A percentile compares a stretch with the other conserved stretches of the same genome.
These are phyloP conservation scores for Rhizopus arrhizus DNA, from an alignment of 371 early-diverging fungal genomes.

Conservation along the genomic window DNA sequence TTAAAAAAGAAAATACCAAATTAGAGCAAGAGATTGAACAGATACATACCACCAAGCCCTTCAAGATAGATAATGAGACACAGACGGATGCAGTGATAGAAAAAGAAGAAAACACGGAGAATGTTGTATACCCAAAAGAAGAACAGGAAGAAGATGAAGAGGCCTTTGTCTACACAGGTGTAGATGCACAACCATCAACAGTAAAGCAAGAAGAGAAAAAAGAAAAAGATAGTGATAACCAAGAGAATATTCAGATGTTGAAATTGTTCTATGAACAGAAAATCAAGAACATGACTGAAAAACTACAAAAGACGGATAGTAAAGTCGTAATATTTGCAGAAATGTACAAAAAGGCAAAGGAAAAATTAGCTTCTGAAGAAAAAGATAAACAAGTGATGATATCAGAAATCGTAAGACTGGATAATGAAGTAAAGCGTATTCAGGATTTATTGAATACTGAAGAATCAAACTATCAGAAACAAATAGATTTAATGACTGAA, in stretches of 20 bases:
- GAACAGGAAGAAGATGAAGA: conserved; percentile 44
- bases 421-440: conserved; percentile 32
- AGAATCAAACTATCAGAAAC: conserved; percentile 43
- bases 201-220: neutral
- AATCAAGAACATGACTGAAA: conserved; percentile 33
- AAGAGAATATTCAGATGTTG: conserved; percentile 16
- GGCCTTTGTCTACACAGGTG: conserved; percentile 44
- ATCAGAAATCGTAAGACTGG: conserved; percentile 33
- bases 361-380: conserved; percentile 27
- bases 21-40: conserved; percentile 23
- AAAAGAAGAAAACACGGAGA: conserved; percentile 26
- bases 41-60: neutral
- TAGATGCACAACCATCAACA: conserved; percentile 28
- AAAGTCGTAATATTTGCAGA: conserved; percentile 40
- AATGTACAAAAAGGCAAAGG: conserved; percentile 36
- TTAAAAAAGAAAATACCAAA: conserved; percentile 15
- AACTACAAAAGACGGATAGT: conserved; percentile 47
- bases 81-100: conserved; percentile 9
- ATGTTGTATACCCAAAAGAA: conserved; percentile 42
- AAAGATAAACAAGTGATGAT: conserved; percentile 22
- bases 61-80: conserved; percentile 1
- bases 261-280: conserved; percentile 38
- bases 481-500: conserved; percentile 46
- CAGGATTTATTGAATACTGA: conserved; percentile 41
- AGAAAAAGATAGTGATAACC: neutral